phyloP scores from a whole-genome alignment of 2,329 filamentous ascomycete genomes.

The Cladosporium sp. region DNA sequence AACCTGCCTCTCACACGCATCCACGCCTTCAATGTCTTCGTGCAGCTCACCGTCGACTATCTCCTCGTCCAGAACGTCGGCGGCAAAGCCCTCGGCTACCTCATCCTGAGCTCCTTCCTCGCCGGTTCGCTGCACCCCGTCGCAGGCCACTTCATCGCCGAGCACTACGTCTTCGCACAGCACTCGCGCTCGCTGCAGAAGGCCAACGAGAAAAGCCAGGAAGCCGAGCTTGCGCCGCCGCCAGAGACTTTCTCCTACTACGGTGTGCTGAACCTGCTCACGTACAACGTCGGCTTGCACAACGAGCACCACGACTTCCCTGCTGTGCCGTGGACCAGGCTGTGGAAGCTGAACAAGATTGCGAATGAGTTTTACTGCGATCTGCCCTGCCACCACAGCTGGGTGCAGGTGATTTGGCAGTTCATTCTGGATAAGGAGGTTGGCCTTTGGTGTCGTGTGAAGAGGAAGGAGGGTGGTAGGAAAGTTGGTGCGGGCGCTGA shows the following conservation, averaged over 20 bases:
- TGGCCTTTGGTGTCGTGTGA: slow-evolving; percentile 88
- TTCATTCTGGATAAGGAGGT: slow-evolving; percentile 91
- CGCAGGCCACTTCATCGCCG: slow-evolving; percentile 96
- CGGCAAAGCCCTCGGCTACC: slow-evolving; percentile 70
- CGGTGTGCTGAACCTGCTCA: slow-evolving; percentile 84
- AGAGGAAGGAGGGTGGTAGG: slow-evolving; percentile 76
- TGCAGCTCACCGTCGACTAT: slow-evolving; percentile 77
- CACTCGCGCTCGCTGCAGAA: slow-evolving; percentile 47
- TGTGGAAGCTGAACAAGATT: slow-evolving; percentile 74
- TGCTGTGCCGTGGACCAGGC: slow-evolving; percentile 88
- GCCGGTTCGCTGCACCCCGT: slow-evolving; percentile 92
- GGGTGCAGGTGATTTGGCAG: slow-evolving; percentile 90
- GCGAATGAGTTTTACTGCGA: slow-evolving; percentile 90
- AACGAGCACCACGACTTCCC: slow-evolving; percentile 99
- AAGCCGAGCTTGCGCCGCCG: slow-evolving; percentile 54
- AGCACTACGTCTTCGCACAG: slow-evolving; percentile 68
- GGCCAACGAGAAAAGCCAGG: slow-evolving; percentile 39
- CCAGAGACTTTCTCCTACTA: slow-evolving; percentile 99
- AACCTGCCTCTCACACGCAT: slow-evolving; percentile 81
- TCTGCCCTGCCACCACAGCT: slow-evolving; percentile 83
- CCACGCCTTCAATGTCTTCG: slow-evolving; percentile 76
- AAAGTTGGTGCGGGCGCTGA: slow-evolving; percentile 49
- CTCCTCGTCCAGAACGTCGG: slow-evolving; percentile 63
- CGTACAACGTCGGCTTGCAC: slow-evolving; percentile 96
- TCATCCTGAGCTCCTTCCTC: slow-evolving; percentile 87